Evolutionary conservation across 441 rosid species (phyloP).

Genomic region (Flueggea neowawraea): DNA sequence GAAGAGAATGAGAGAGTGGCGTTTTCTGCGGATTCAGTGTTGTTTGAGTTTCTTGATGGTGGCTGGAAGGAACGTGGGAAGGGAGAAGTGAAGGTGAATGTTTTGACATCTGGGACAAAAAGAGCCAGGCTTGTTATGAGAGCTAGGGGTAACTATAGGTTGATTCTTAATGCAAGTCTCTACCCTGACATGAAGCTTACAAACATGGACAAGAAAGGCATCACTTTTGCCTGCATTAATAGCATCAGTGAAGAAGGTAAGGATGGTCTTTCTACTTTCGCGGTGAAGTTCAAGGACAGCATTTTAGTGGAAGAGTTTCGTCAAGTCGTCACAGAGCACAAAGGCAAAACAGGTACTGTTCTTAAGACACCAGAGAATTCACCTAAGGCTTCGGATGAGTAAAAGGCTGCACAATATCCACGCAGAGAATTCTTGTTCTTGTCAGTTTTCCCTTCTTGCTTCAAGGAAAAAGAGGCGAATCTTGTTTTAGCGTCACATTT

Average conservation of each 20-base stretch:
- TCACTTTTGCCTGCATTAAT: conserved; percentile 86
- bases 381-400: conserved; percentile 57
- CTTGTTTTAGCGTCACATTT: too few species aligned
- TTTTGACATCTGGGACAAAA: conserved; percentile 41
- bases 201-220: conserved; percentile 82
- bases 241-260: conserved; percentile 63
- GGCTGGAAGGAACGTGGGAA: conserved; percentile 97
- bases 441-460: not conserved
- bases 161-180: conserved; percentile 83
- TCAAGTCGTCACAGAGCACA: conserved; percentile 48
- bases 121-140: conserved; percentile 86
- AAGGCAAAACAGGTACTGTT: conserved; percentile 33
- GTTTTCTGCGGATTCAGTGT: conserved; percentile 77
- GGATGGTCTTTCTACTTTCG: conserved; percentile 68
- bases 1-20: conserved; percentile 79
- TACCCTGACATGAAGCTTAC: conserved; percentile 91
- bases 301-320: conserved; percentile 61
- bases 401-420: conserved; percentile 4
- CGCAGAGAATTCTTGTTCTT: not conserved
- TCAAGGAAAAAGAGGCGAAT: not conserved
- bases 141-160: conserved; percentile 78
- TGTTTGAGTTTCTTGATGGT: conserved; percentile 64
- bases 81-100: conserved; percentile 85
- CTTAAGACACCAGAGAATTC: conserved; percentile 87
- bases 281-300: conserved; percentile 77